A percentile compares a stretch with the other conserved stretches of the same genome.
phyloP scores from a whole-genome alignment of 345 rosid species.

The Arabidopsis suecica region DNA sequence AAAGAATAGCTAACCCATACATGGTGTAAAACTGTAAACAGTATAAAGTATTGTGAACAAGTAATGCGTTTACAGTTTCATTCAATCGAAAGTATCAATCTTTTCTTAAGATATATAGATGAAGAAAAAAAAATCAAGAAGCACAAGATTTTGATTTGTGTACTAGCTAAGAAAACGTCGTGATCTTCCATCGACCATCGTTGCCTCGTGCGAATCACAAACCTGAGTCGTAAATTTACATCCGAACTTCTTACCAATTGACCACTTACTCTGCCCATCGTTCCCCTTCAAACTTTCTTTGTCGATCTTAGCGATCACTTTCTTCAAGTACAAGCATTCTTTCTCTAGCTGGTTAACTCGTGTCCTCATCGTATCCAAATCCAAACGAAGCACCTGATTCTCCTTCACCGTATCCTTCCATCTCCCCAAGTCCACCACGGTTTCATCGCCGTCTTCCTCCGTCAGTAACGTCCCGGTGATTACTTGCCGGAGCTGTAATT shows the following conservation, averaged over 20 bases:
- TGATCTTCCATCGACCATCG: conserved; percentile 48
- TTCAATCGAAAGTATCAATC: background rate
- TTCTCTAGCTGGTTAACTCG: conserved; percentile 79
- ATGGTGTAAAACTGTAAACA: background rate
- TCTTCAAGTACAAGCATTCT: conserved; percentile 75
- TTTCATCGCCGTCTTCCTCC: conserved; percentile 21
- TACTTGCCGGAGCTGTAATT: conserved; percentile 77
- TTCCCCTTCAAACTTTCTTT: conserved; percentile 39
- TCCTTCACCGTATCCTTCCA: conserved; percentile 77
- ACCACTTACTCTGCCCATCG: conserved; percentile 50
- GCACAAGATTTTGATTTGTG: background rate
- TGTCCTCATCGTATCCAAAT: conserved; percentile 86
- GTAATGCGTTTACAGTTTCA: background rate
- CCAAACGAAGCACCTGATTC: conserved; percentile 81
- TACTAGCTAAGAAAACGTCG: conserved; percentile 6
- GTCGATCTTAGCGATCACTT: conserved; percentile 69
- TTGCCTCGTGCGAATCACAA: conserved; percentile 75
- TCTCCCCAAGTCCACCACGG: conserved; percentile 34
- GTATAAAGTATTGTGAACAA: background rate
- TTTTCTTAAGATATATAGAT: background rate
- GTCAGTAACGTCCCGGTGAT: conserved; percentile 58
- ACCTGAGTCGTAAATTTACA: conserved; percentile 82
- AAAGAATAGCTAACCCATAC: background rate
- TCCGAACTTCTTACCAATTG: conserved; percentile 58
- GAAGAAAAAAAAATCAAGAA: background rate